phyloP scores from a whole-genome alignment of 805 yeast genomes.

The Schwanniomyces pseudopolymorphus region DNA sequence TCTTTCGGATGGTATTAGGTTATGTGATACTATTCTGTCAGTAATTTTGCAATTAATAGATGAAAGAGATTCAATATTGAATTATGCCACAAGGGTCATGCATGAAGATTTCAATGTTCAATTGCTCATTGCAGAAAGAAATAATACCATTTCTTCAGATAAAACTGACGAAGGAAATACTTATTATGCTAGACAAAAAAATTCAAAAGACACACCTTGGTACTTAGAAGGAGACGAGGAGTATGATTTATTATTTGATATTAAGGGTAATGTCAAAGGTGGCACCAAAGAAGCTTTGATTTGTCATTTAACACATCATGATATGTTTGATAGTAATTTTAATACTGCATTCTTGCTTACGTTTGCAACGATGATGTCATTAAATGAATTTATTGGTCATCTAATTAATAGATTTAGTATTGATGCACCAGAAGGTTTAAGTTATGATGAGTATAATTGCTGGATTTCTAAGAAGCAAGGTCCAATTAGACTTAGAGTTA shows the following conservation, averaged over 20 bases:
- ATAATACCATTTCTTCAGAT: constrained; percentile 36
- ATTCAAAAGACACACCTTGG: constrained; percentile 60
- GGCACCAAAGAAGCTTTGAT: constrained; percentile 79
- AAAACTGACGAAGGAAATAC: constrained; percentile 37
- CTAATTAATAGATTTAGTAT: constrained; percentile 65
- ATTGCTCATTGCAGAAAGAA: constrained; percentile 48
- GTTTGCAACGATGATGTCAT: constrained; percentile 70
- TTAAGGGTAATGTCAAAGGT: constrained; percentile 74
- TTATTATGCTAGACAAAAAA: constrained; percentile 34
- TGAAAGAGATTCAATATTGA: constrained; percentile 67
- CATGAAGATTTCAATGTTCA: constrained; percentile 68
- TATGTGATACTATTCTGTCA: constrained; percentile 31
- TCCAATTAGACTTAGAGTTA: constrained; percentile 65
- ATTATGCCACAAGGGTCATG: constrained; percentile 77
- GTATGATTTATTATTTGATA: constrained; percentile 54
- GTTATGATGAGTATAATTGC: constrained; percentile 73
- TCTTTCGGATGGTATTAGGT: constrained; percentile 34
- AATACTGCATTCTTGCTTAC: constrained; percentile 71
- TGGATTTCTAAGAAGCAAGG: constrained; percentile 74
- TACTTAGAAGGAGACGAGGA: constrained; percentile 68
- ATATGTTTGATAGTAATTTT: constrained; percentile 58
- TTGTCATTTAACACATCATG: constrained; percentile 78
- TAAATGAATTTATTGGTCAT: constrained; percentile 58
- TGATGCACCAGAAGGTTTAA: constrained; percentile 84
- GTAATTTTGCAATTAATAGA: constrained; percentile 61